Base-by-base conservation (phyloP, 768 basidiomycete species). In the Nevesoporus exiguus region DNA sequence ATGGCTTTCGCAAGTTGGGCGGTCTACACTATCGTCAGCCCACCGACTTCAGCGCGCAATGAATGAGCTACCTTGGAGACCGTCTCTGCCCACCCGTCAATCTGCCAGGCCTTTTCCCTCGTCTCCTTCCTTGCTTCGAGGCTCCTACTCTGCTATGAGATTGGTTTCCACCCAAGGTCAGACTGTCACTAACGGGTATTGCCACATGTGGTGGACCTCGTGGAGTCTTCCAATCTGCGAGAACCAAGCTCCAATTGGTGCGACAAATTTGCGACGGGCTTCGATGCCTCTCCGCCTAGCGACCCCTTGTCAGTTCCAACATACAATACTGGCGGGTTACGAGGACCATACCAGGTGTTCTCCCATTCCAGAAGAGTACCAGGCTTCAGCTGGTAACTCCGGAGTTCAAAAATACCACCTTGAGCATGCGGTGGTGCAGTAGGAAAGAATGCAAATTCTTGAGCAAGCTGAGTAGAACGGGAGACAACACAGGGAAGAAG, bases 311-410 rank as follows among this genome's bases (percentile, higher is more conserved):
- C 41, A 57, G 30, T 47, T 43, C 30, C n/a, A 37, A 30, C 37
- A 31, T 10, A 33, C 30, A 15, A 48, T 34, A 52, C 11, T 30
- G 3, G 51, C 47, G 30, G 5, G 44, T 29, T 11, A 21, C 41
- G 27, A 24, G 27, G 45, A 41, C 48, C 79, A 46, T 33, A 93
- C 93, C 97, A 98, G 56, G 92, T 80, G 51, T 83, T 79, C 67
- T 98, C 97, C 97, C 97, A 98, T 64, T 98, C 94, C 51, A 98
- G 73, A 49, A 98, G 76, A 7, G 88, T 85, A 8, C 97, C 97
- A 5, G 96, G 91, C 63, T 87, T 84, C 54, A 97, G 73, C 67
- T 84, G 84, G 73, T 99, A 99, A 34, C 81, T 84, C 62, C 97
- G 80, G 62, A 98, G 76, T 73, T 99, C 97, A 66, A 97, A 99